Conservation (phyloP, 345 rosid genomes). For the Eucalyptus albens region DNA sequence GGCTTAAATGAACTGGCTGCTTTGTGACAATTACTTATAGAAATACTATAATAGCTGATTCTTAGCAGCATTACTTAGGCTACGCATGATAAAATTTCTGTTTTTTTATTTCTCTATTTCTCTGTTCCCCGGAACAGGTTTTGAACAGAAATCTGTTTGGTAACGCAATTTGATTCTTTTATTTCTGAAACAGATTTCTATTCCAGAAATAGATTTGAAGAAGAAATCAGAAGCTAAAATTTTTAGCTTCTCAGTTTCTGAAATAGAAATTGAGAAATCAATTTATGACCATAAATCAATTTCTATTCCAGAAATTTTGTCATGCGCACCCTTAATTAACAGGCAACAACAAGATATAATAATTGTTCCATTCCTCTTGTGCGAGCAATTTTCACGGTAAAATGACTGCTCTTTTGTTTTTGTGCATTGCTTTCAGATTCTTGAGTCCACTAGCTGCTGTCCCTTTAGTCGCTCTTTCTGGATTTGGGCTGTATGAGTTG, state of each 20-base stretch:
- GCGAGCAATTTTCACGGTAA: neutral
- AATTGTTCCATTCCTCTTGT: neutral
- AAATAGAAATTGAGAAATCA: no score
- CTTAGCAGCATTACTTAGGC: neutral
- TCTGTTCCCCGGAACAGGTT: no score
- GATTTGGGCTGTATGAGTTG: conserved; percentile 86
- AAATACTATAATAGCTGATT: neutral
- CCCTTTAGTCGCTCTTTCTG: conserved; percentile 83
- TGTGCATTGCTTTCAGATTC: conserved; percentile 26
- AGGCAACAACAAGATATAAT: neutral
- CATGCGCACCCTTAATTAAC: neutral
- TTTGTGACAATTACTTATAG: neutral
- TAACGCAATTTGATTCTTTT: no score
- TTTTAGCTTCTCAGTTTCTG: no score
- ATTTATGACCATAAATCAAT: no score
- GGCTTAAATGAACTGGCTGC: neutral
- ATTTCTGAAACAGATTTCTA: no score
- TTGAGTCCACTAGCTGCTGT: conserved; percentile 84
- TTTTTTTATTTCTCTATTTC: no score
- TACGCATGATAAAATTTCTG: no score
- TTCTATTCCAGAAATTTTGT: no score
- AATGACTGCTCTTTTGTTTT: neutral
- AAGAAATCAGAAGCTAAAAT: no score
- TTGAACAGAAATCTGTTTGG: no score
- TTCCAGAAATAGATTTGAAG: no score